Conservation (phyloP, 331 rosid genomes). For the Phaseolus coccineus region DNA sequence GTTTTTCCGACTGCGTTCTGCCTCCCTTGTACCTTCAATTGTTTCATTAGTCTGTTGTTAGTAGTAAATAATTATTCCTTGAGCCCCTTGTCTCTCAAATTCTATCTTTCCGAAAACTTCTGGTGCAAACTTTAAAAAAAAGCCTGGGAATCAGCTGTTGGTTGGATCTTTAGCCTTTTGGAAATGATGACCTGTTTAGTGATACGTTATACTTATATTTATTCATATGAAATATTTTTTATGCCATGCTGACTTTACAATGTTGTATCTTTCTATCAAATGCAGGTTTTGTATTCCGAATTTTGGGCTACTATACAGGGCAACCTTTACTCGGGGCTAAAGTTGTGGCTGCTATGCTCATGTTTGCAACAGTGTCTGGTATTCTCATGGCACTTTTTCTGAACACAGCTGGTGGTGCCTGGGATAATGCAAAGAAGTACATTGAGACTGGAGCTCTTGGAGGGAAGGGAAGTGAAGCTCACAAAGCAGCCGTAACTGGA, state of each 20-base stretch:
- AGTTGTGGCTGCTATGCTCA: slow-evolving; percentile 89
- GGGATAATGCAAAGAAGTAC: slow-evolving; percentile 99
- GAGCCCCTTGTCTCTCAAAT: neutral
- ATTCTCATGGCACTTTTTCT: slow-evolving; percentile 99
- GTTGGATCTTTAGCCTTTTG: slow-evolving; percentile 3
- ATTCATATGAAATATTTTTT: slow-evolving; percentile 16
- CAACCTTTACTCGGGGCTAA: slow-evolving; percentile 97
- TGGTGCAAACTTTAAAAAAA: slow-evolving; percentile 25
- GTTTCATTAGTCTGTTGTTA: slow-evolving; percentile 26
- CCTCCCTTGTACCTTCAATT: slow-evolving; percentile 5
- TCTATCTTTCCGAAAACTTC: slow-evolving; percentile 21
- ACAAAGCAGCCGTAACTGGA: slow-evolving; percentile 96
- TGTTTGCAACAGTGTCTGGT: slow-evolving; percentile 99
- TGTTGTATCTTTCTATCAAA: slow-evolving; percentile 43
- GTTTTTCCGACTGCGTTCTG: slow-evolving; percentile 16
- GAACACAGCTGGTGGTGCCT: slow-evolving; percentile 98
- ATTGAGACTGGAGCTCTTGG: slow-evolving; percentile 98
- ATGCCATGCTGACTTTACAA: slow-evolving; percentile 29
- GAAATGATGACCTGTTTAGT: slow-evolving; percentile 7
- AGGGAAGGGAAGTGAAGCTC: slow-evolving; percentile 98
- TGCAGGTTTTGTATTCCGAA: slow-evolving; percentile 89
- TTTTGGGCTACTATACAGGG: slow-evolving; percentile 90
- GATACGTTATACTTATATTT: slow-evolving; percentile 13
- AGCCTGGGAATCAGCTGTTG: slow-evolving; percentile 19
- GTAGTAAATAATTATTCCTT: neutral